Evolutionary conservation across 164 flowering plant species (phyloP), one percentile per base, ranked within the genome.

Genomic region (Magnolia sinica): DNA sequence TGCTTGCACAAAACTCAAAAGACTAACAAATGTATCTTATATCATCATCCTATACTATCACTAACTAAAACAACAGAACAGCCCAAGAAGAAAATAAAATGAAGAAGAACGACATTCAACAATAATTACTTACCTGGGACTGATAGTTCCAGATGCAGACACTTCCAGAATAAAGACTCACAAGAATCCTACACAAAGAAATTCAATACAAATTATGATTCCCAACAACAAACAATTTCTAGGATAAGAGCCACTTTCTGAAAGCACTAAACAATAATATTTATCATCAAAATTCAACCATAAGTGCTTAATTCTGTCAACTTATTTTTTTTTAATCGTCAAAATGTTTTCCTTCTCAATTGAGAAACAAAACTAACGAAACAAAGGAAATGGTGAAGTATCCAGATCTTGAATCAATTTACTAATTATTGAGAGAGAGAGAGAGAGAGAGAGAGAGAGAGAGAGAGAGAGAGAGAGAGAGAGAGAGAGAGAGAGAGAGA

Each of bases 71-170:
- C 61, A 11, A 16, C 61, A 64, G 19, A 19, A 64, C 22, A 64
- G 19, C 10, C 68, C 68, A 64, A 59, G 64, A 13, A 0, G 24
- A 4, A n/a, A 22, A n/a, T 64, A 8, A 64, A n/a, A 64, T 64
- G 24, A 64, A 64, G 27, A 55, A 11, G n/a, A 64, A n/a, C 22
- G 10, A 20, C 29, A 64, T 64, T 22, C 24, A 20, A 64, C 68
- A 64, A 7, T 27, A 27, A 63, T 20, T 70, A 31, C 83, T 75
- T 74, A 87, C 91, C 85, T 89, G 89, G 50, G 93, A 85, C 88
- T 94, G 98, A 83, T 92, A 94, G 83, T 94, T 91, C 92, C 93
- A 92, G 59, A 92, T 90, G 73, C 91, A 86, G 31, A 94, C 91
- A 74, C 88, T 90, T 83, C 98, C 98, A 3, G 97, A 89, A 82